Evolutionary conservation across 768 basidiomycete genomes (phyloP), one percentile per base, ranked within the genome.

Genomic region (Tulasnella sp.): DNA sequence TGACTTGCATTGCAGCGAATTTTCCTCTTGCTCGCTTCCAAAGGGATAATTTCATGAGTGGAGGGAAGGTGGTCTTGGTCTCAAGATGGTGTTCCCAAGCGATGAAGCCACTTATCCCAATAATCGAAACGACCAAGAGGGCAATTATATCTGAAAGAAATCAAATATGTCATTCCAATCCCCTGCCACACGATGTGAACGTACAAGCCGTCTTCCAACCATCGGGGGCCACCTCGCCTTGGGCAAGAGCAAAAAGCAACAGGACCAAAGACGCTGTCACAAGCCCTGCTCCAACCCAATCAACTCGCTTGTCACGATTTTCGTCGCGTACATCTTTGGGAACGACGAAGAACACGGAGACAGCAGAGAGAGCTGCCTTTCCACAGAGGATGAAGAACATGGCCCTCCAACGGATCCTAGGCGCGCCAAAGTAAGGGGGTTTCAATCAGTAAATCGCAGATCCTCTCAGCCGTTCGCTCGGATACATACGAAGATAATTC

Each of bases 241-340:
- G 89, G 71, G 91, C 90, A 3, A 96, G 88, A 0, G 91, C 91
- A 82, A 94, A 95, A 9, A 92, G 87, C 80, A 96, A 87, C 0
- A 95, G 85, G 1, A 92, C 89, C 40, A 95, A 85, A 0, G 92
- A 93, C 0, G 86, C 84, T 0, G 93, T 94, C 77, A 90, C 85
- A 18, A 95, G 84, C 21, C 88, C 84, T 0, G 92, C 92, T 3
- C 95, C 95, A 27, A 93, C 84, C 93, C 93, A 95, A 80, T 96
- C 95, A 0, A 95, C 87, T 0, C 91, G 87, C 38, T 86, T 48
- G 71, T 84, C 85, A 1, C 81, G 81, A 27, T 83, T 84, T 1
- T 85, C 83, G 39, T 62, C 52, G 38, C 80, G 39, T 7, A 80
- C 46, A 81, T 96, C 95, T 0, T 85, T 46, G 40, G 93, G 92